Conservation (phyloP, 768 basidiomycete species). For the Xanthoconium purpureum region DNA sequence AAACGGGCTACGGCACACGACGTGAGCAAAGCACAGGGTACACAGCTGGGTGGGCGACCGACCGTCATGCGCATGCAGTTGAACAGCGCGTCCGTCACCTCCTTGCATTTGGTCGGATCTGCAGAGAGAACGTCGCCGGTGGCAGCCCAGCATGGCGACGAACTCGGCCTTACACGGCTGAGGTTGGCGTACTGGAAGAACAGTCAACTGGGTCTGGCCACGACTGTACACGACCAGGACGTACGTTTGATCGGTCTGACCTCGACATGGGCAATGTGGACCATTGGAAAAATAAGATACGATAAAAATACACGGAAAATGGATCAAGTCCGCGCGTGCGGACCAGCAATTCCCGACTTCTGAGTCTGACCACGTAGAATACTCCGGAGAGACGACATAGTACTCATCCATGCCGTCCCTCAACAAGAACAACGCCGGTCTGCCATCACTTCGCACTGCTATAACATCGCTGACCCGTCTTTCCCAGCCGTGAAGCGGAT, state of each 20-base stretch:
- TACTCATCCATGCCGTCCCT: conserved; percentile 36
- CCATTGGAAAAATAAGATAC: conserved; percentile 29
- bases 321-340: conserved; percentile 11
- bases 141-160: conserved; percentile 79
- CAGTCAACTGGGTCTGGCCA: background rate
- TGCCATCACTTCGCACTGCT: conserved; percentile 15
- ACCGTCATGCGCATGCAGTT: conserved; percentile 87
- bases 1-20: conserved; percentile 50
- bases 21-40: background rate
- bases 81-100: conserved; percentile 58
- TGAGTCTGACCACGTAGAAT: conserved; percentile 16
- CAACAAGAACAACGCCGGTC: conserved; percentile 90
- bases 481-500: conserved; percentile 86
- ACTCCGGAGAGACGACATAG: background rate
- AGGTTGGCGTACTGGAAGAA: conserved; percentile 8
- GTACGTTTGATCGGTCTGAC: conserved; percentile 74
- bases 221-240: conserved; percentile 14
- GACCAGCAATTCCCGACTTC: conserved; percentile 13
- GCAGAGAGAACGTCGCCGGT: conserved; percentile 57
- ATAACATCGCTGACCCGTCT: background rate
- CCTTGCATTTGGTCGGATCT: conserved; percentile 47
- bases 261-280: conserved; percentile 79
- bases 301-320: background rate
- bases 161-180: conserved; percentile 46
- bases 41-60: conserved; percentile 30